Evolutionary conservation across 768 basidiomycete species (phyloP), one percentile per base, ranked within the genome.

Genomic region (Leccinum rimulosum): DNA sequence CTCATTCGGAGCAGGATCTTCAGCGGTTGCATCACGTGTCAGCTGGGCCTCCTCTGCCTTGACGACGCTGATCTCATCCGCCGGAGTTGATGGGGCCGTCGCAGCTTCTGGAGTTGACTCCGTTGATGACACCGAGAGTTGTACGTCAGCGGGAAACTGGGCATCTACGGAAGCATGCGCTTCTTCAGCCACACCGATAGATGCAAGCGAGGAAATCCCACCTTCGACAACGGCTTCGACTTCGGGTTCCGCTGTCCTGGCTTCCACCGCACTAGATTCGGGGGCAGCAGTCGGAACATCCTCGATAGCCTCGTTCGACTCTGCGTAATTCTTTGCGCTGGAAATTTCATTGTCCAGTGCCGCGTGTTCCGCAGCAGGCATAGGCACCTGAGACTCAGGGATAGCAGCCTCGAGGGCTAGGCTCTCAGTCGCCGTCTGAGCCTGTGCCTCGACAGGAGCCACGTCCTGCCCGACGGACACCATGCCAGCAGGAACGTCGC

Each of bases 301-400:
- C 12, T 57, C 30, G 45, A 52, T 15, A 19, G 28, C 5, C 28
- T 40, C 45, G 33, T 31, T 4, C 43, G 30, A 49, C 7, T 58
- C 57, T 2, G 31, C 7, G 48, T 38, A 15, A 3, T 28, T 43
- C 48, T 30, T 47, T 12, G 43, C 22, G 17, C 50, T 47, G 19
- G 28, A 38, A 12, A 53, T 60, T 25, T 66, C 67, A 31, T 68
- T 33, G 30, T 57, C 38, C 19, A 31, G 45, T 10, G 10, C 27
- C 10, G 25, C 15, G 10, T 19, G 30, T 50, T 60, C 56, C 36
- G 38, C 51, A 36, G 57, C 40, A n/a, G 55, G 52, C 17, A 50
- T 45, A 6, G 50, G 31, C 4, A 22, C 31, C 22, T 27, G 52
- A 15, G 31, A 52, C 8, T 53, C 49, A 45, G 19, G 35, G 28